phyloP scores from a whole-genome alignment of 2,329 filamentous ascomycete genomes.

The Penicillium sp. region DNA sequence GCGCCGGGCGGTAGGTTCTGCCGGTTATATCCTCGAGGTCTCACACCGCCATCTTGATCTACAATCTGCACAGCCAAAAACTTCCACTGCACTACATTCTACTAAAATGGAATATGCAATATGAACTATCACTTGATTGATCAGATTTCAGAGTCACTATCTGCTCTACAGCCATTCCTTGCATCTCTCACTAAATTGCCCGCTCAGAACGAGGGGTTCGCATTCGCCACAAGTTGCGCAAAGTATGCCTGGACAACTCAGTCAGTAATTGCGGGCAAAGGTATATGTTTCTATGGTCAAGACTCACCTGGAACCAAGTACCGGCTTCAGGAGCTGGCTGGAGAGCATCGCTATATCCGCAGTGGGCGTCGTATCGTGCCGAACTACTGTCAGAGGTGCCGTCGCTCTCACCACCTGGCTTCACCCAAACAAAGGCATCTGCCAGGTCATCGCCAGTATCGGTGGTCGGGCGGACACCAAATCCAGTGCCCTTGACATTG shows the following conservation, averaged over 20 bases:
- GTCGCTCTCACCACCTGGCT: slow-evolving; percentile 65
- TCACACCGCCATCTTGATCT: not conserved
- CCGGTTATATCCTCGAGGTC: not conserved
- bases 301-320: slow-evolving; percentile 64
- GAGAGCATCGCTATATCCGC: slow-evolving; percentile 59
- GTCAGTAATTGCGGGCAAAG: not conserved
- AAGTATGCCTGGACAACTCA: slow-evolving; percentile 1
- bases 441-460: slow-evolving; percentile 62
- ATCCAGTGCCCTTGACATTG: slow-evolving; percentile 67
- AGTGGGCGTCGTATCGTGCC: slow-evolving; percentile 59
- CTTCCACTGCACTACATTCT: not conserved
- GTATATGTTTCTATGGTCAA: slow-evolving; percentile 24
- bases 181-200: no score
- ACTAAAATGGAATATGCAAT: not conserved
- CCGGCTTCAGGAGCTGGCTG: slow-evolving; percentile 72
- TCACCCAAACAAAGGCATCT: slow-evolving; percentile 73
- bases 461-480: slow-evolving; percentile 66
- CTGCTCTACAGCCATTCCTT: no score
- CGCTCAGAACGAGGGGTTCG: slow-evolving; percentile 2
- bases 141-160: no score
- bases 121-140: not conserved
- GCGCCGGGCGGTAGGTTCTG: not conserved
- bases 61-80: not conserved
- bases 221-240: not conserved
- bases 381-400: slow-evolving; percentile 56